phyloP scores from a whole-genome alignment of 73 alveolate genomes.

The Loxodes magnus region DNA sequence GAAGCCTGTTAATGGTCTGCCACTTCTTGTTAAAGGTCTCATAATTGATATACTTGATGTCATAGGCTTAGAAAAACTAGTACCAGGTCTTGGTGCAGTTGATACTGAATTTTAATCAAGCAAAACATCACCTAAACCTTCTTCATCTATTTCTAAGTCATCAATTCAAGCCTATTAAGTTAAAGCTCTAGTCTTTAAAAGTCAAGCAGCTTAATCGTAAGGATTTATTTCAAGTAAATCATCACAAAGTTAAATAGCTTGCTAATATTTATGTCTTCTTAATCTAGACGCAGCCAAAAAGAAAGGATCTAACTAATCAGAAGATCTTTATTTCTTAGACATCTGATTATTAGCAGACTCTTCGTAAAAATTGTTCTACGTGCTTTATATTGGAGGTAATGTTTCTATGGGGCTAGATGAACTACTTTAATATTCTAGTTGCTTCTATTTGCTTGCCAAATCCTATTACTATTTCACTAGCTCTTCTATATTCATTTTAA shows the following conservation, averaged over 20 bases:
- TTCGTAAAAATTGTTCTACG: no score
- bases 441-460: no score
- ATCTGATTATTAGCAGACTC: no score
- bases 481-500: no score
- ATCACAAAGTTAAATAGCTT: constrained; percentile 82
- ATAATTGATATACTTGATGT: constrained; percentile 56
- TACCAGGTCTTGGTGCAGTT: constrained; percentile 98
- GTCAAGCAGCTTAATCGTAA: constrained; percentile 93
- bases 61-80: constrained; percentile 75
- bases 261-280: constrained; percentile 72
- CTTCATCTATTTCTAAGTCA: constrained; percentile 88
- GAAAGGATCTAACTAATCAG: constrained; percentile 79
- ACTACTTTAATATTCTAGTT: no score
- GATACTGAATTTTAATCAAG: constrained; percentile 87
- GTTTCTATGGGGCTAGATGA: no score
- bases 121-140: constrained; percentile 53
- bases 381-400: no score
- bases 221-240: constrained; percentile 65
- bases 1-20: constrained; percentile 98
- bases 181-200: constrained; percentile 86
- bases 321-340: no score
- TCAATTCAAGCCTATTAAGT: constrained; percentile 86
- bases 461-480: no score
- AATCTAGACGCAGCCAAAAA: constrained; percentile 62
- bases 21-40: constrained; percentile 95